These are phyloP conservation scores for Citropsis articulata DNA, from an alignment of 345 rosid species.

Conservation along the genomic window DNA sequence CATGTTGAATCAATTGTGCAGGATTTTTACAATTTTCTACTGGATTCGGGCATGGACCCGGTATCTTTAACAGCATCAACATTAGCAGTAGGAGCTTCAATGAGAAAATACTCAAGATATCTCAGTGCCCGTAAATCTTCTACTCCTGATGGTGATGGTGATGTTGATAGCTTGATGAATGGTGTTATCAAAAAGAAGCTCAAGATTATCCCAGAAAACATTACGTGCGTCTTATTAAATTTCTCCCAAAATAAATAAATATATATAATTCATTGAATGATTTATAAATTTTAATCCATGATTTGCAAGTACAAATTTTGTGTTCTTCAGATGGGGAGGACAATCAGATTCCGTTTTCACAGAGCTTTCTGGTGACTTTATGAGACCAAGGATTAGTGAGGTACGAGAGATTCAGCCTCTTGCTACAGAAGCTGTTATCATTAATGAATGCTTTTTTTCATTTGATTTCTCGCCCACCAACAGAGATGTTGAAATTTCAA, in stretches of 20 bases:
- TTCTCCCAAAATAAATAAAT: not conserved
- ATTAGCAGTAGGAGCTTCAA: conserved; percentile 16
- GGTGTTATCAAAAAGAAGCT: conserved; percentile 66
- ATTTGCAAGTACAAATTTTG: not conserved
- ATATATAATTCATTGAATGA: not conserved
- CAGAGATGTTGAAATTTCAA: not conserved
- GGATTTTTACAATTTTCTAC: conserved; percentile 82
- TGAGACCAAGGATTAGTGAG: conserved; percentile 73
- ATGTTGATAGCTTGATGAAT: conserved; percentile 57
- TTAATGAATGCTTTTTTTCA: not conserved
- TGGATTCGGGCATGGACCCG: conserved; percentile 52
- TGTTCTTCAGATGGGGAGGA: conserved; percentile 70
- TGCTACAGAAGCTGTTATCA: not conserved
- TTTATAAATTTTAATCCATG: not conserved
- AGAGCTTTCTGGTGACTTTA: conserved; percentile 59
- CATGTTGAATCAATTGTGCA: conserved; percentile 12
- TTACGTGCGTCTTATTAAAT: conserved; percentile 37
- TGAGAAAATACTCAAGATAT: conserved; percentile 54
- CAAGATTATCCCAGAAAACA: conserved; percentile 64
- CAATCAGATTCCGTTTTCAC: conserved; percentile 53
- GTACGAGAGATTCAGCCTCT: conserved; percentile 25
- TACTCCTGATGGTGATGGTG: conserved; percentile 29
- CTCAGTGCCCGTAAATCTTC: conserved; percentile 33
- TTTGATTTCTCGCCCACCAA: not conserved
- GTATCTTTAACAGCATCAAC: conserved; percentile 36